Evolutionary conservation across 2,329 filamentous ascomycete genomes (phyloP), one percentile per base, ranked within the genome.

Genomic region (Ophioceras dolichostomum): DNA sequence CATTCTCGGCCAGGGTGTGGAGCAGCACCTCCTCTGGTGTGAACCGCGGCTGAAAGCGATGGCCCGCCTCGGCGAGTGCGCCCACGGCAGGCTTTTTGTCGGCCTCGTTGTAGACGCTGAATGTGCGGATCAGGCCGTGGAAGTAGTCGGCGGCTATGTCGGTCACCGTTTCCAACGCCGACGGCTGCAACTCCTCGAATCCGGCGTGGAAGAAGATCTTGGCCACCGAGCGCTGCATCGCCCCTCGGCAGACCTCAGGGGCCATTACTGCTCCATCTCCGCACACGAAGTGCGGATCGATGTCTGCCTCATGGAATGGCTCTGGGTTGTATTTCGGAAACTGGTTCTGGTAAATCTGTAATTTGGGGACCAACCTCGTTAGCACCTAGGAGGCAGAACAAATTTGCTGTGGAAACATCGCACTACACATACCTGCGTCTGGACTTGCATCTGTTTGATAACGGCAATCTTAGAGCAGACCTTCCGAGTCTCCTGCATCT

Each of bases 401-500:
- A 4, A 16, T 4, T 17, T 31, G 2, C 13, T 5, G 13, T 6
- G 27, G 17, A 2, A 13, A 21, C 26, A 14, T 13, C 26, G 29
- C 26, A 37, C 19, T 14, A 28, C 21, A 24, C 50, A 29, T 73
- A 86, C 84, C 73, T 95, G 91, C 36, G 87, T 85, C 57, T 98
- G 91, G 38, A 96, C 76, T 61, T 98, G 91, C 91, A 98, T 98
- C 62, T 98, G 91, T 64, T 96, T 98, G 55, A 98, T 91, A 43
- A 98, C 86, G 34, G 85, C 81, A 55, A 98, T 94, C 61, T 96
- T 98, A 10, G 87, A 87, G 50, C 87, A 94, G 21, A 98, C 73
- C 55, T 95, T 96, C 47, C 91, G 74, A 1, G 91, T 98, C 51
- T 96, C 89, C 57, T 98, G 91, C 70, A 98, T 88, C 54, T 95